Percentiles rank a stretch among this genome's conserved stretches.
phyloP scores from a whole-genome alignment of 2,329 filamentous ascomycete genomes.

The Fusarium sp. region DNA sequence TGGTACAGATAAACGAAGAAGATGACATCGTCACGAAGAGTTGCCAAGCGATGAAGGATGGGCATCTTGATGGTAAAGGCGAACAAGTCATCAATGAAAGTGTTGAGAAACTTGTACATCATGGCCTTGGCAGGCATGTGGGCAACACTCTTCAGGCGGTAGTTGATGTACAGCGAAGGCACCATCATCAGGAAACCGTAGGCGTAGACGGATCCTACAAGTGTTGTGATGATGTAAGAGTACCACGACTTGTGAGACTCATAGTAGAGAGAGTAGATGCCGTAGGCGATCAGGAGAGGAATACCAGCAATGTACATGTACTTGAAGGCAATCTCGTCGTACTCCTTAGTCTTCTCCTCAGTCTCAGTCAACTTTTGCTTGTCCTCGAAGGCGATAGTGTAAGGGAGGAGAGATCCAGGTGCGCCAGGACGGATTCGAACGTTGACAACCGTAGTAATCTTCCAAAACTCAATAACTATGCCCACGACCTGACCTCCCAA shows the following conservation, averaged over 20 bases:
- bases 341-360: conserved; percentile 98
- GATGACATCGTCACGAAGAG: conserved; percentile 93
- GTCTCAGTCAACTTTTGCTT: conserved; percentile 96
- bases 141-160: conserved; percentile 92
- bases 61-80: conserved; percentile 99
- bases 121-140: conserved; percentile 98
- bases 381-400: conserved; percentile 88
- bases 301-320: conserved; percentile 96
- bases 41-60: conserved; percentile 89
- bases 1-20: conserved; percentile 99
- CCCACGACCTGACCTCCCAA: conserved; percentile 91
- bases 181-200: conserved; percentile 99
- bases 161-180: conserved; percentile 97
- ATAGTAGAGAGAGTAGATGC: conserved; percentile 90
- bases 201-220: conserved; percentile 95
- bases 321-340: conserved; percentile 96
- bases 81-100: conserved; percentile 98
- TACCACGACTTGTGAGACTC: conserved; percentile 99
- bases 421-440: conserved; percentile 80
- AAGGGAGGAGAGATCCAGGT: conserved; percentile 79
- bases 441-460: conserved; percentile 94
- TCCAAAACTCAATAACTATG: conserved; percentile 80
- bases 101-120: conserved; percentile 99
- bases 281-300: conserved; percentile 89
- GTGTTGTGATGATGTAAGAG: conserved; percentile 92